Evolutionary conservation across 1,139 yeast species (phyloP), one percentile per base, ranked within the genome.

Genomic region (Candida gigantensis): DNA sequence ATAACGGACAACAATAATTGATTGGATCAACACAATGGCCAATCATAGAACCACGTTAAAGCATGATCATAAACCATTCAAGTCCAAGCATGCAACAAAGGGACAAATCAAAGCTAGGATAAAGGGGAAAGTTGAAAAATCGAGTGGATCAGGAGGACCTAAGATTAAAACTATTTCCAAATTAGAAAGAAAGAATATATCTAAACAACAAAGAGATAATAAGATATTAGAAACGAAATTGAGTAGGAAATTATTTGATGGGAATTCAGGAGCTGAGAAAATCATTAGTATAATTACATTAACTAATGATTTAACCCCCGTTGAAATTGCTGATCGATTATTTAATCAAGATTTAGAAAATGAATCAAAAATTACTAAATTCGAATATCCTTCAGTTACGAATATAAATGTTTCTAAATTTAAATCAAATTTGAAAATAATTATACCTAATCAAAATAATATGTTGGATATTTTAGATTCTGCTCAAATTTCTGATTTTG

Each of bases 1-100:
- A n/a, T n/a, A n/a, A n/a, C n/a, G n/a, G n/a, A n/a, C n/a, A n/a
- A n/a, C n/a, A n/a, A n/a, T n/a, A n/a, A n/a, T n/a, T n/a, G n/a
- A n/a, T n/a, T n/a, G n/a, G n/a, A n/a, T n/a, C n/a, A n/a, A n/a
- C n/a, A 6, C 6, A 16, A 32, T 15, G 14, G 33, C 14, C 14
- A 81, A 81, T 88, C 97, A 90, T 57, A 76, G 97, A 57, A 73
- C 92, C 12, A 80, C 95, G 7, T 68, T 85, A 39, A 90, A 88
- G 62, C 83, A 82, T 58, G 81, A 81, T 37, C 96, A 90, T 53
- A 92, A 92, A 65, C 76, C 92, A 8, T 92, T 88, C 74, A 92
- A 92, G 58, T 80, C 95, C 6, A 84, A 81, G 55, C 97, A 92
- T 68, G 79, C 96, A 14, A 78, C 95, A n/a, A 92, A 92, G 57